Evolutionary conservation across 164 flowering plant genomes (phyloP).

Genomic region (Liquidambar formosana): DNA sequence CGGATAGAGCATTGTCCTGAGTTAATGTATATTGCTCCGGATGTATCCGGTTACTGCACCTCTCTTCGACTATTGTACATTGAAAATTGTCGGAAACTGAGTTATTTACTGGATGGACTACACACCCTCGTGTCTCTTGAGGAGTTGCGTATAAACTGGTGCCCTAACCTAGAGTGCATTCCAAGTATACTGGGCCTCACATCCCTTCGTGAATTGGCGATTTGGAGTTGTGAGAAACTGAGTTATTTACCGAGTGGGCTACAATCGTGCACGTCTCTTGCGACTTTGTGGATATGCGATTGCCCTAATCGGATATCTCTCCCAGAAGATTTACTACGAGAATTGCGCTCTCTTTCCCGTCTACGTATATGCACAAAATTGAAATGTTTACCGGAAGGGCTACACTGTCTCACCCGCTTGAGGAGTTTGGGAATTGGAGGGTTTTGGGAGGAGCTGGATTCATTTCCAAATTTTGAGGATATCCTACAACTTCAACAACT

Average conservation of each 20-base stretch:
- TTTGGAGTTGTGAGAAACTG: neutral
- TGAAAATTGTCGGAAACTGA: neutral
- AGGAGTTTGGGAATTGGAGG: neutral
- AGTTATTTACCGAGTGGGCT: neutral
- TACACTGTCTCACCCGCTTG: neutral
- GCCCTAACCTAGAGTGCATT: too few relatives aligned
- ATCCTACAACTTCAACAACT: neutral
- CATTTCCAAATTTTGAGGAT: too few relatives aligned
- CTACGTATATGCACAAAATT: neutral
- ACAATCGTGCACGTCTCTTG: neutral
- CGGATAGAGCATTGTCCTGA: too few relatives aligned
- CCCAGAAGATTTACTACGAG: neutral
- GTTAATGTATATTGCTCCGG: too few relatives aligned
- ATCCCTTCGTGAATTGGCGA: too few relatives aligned
- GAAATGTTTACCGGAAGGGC: too few relatives aligned
- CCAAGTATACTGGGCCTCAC: too few relatives aligned
- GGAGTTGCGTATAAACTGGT: too few relatives aligned
- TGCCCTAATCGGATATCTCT: neutral
- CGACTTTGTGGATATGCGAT: neutral
- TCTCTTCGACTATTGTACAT: neutral
- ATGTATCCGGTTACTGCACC: too few relatives aligned
- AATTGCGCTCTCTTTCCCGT: neutral
- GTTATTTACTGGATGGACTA: neutral
- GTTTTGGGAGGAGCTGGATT: neutral
- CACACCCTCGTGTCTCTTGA: neutral